Evolutionary conservation across 2,329 filamentous ascomycete genomes (phyloP), one percentile per base, ranked within the genome.

Genomic region (Pseudogymnoascus sp.): DNA sequence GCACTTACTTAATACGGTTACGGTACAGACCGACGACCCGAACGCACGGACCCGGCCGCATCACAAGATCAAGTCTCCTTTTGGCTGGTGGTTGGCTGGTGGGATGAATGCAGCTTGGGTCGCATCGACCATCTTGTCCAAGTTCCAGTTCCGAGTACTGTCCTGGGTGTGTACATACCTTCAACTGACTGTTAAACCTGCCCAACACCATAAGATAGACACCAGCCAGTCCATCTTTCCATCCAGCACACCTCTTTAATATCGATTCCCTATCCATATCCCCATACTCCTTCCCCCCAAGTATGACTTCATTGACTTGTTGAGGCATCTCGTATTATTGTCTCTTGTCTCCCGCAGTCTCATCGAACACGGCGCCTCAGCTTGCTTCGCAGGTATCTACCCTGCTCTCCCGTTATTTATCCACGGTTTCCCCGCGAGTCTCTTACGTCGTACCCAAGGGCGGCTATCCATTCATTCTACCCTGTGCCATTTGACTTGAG

Each of bases 1-100:
- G 21, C 7, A 42, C 16, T 11, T 18, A 53, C 46, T 28, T 12
- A 53, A n/a, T 28, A 9, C 25, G 42, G 9, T 34, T 23, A 31
- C 25, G 46, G 49, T 18, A 31, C 28, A 56, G 34, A 56, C 59
- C 59, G 59, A n/a, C 11, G 18, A 60, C 36, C 59, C 59, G 59
- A 21, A 31, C 34, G 59, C 59, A 40, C 38, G 12, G 59, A 42
- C 59, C 59, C 40, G 4, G 14, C 25, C 12, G 38, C 59, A 38
- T 60, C 59, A 60, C 59, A 60, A 60, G 59, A 60, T 60, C 59
- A 60, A 11, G 59, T 56, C 28, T 56, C 28, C 49, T 56, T 56
- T 56, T 56, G n/a, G 49, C 49, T 56, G 28, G 46, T 42, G 37
- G 21, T 56, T 56, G 28, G 49, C 49, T 56, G n/a, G 38, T 28